phyloP scores from a whole-genome alignment of 164 flowering plant genomes.

The Umbilicus rupestris region DNA sequence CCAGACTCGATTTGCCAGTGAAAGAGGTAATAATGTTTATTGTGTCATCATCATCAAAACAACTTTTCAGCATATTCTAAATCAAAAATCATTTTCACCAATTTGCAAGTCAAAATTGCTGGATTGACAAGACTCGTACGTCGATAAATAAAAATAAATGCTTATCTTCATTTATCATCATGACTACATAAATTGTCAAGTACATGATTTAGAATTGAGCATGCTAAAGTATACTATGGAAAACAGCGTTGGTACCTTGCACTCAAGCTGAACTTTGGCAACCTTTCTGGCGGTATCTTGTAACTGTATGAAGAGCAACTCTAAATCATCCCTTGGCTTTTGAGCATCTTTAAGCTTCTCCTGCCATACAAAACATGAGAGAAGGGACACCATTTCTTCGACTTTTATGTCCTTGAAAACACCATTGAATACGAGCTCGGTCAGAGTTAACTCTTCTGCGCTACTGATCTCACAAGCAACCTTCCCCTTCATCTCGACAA shows the following conservation, averaged over 20 bases:
- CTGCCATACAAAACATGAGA: slow-evolving; percentile 97
- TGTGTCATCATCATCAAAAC: too few species aligned
- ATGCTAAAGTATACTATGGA: not conserved
- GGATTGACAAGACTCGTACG: too few species aligned
- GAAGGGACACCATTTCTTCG: slow-evolving; percentile 89
- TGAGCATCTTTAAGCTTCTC: slow-evolving; percentile 84
- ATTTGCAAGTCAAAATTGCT: too few species aligned
- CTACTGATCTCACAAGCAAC: slow-evolving; percentile 97
- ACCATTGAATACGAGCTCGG: slow-evolving; percentile 90
- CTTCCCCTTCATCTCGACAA: slow-evolving; percentile 91
- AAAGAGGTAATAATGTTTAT: too few species aligned
- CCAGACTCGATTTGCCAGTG: too few species aligned
- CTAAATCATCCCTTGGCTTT: slow-evolving; percentile 91
- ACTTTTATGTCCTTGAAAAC: slow-evolving; percentile 72
- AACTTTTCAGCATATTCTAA: too few species aligned
- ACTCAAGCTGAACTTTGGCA: slow-evolving; percentile 85
- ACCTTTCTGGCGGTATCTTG: slow-evolving; percentile 87
- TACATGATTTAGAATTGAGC: not conserved
- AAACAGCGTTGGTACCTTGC: slow-evolving; percentile 48
- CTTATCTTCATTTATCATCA: too few species aligned
- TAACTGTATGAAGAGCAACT: slow-evolving; percentile 66
- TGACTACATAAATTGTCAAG: too few species aligned
- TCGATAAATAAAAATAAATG: too few species aligned
- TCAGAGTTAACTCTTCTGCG: slow-evolving; percentile 88
- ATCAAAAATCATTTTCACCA: too few species aligned